These are phyloP conservation scores for Saposhnikovia divaricata DNA, from an alignment of 129 eudicot species.

Conservation along the genomic window DNA sequence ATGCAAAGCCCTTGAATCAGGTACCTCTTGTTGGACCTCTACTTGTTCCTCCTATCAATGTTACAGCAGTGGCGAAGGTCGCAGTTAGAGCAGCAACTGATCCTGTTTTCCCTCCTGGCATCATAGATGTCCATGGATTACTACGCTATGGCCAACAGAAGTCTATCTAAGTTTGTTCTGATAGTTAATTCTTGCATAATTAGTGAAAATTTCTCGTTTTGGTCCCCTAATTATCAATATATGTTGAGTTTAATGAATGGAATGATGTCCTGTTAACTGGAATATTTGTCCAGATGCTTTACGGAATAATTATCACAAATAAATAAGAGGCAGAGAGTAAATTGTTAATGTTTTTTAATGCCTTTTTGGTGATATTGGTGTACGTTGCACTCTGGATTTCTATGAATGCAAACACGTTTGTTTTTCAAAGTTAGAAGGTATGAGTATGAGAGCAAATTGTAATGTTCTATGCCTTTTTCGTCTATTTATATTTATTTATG, in stretches of 20 bases:
- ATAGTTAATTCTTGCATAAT: background rate
- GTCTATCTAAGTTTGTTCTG: slow-evolving; percentile 16
- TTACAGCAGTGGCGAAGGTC: slow-evolving; percentile 74
- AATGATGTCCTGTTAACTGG: background rate
- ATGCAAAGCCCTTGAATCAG: slow-evolving; percentile 59
- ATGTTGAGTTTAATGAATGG: background rate
- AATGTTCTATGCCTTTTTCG: too few relatives aligned
- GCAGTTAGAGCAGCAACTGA: slow-evolving; percentile 90
- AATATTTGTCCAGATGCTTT: background rate
- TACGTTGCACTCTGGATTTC: background rate
- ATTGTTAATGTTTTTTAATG: background rate
- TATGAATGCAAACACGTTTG: background rate
- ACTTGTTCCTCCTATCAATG: slow-evolving; percentile 78
- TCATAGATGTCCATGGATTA: slow-evolving; percentile 66
- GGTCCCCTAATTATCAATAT: background rate
- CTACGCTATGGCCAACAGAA: slow-evolving; percentile 62
- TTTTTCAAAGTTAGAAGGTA: too few relatives aligned
- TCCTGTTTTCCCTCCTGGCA: slow-evolving; percentile 89
- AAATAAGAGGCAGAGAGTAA: background rate
- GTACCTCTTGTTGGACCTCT: slow-evolving; percentile 75
- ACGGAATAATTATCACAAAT: background rate
- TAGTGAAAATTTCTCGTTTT: background rate
- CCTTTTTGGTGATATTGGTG: background rate
- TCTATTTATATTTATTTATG: too few relatives aligned
- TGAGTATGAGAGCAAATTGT: background rate